Percentiles rank a stretch among this genome's conserved stretches.
phyloP scores from a whole-genome alignment of 805 yeast genomes.

The Cyberlindnera mississippiensis region DNA sequence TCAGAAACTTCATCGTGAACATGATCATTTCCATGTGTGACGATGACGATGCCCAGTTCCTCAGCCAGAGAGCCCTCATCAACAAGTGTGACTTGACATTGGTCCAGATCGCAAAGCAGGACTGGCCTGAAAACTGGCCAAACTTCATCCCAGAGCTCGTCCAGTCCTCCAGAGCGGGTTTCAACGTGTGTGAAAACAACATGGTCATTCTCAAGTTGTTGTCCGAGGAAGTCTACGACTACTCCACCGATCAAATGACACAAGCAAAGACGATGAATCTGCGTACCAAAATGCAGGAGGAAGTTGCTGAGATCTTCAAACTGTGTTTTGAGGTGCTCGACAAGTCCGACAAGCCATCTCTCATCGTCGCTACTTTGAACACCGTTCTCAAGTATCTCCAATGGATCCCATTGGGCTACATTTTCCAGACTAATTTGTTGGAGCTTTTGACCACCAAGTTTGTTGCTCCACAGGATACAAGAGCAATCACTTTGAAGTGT shows the following conservation, averaged over 20 bases:
- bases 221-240: slow-evolving; percentile 95
- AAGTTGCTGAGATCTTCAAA: slow-evolving; percentile 89
- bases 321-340: slow-evolving; percentile 92
- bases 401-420: slow-evolving; percentile 90
- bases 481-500: slow-evolving; percentile 86
- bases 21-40: slow-evolving; percentile 92
- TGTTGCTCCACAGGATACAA: slow-evolving; percentile 69
- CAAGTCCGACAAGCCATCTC: slow-evolving; percentile 78
- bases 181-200: slow-evolving; percentile 95
- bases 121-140: slow-evolving; percentile 99
- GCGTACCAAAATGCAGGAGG: slow-evolving; percentile 80
- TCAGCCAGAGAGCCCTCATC: slow-evolving; percentile 73
- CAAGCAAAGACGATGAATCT: slow-evolving; percentile 87
- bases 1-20: slow-evolving; percentile 87
- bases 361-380: slow-evolving; percentile 79
- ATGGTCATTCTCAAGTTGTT: slow-evolving; percentile 87
- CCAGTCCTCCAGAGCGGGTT: slow-evolving; percentile 73
- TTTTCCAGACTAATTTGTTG: slow-evolving; percentile 83
- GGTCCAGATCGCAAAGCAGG: slow-evolving; percentile 93
- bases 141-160: slow-evolving; percentile 92
- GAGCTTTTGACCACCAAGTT: slow-evolving; percentile 71
- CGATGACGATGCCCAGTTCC: slow-evolving; percentile 72
- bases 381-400: slow-evolving; percentile 81
- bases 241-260: slow-evolving; percentile 92
- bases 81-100: slow-evolving; percentile 91